phyloP scores from a whole-genome alignment of 768 basidiomycete species.

The Kwoniella sp. region DNA sequence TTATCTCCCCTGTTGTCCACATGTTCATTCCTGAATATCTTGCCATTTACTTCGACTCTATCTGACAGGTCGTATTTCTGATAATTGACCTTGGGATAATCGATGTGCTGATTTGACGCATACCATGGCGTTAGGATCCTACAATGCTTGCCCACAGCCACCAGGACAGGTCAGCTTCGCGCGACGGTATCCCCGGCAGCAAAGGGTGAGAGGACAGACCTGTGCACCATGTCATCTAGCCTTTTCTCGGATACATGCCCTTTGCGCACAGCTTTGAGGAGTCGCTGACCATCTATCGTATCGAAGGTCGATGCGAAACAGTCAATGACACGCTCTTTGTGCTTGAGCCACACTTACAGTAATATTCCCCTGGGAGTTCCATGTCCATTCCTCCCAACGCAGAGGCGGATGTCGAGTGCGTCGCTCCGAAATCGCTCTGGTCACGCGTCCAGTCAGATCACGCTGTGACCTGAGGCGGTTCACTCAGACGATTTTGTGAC shows the following conservation, averaged over 20 bases:
- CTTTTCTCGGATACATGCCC: slow-evolving; percentile 38
- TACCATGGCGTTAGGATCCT: slow-evolving; percentile 61
- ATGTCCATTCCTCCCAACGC: slow-evolving; percentile 49
- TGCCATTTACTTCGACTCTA: slow-evolving; percentile 26
- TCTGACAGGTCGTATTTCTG: slow-evolving; percentile 43
- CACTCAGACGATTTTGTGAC: neutral
- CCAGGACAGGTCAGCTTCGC: slow-evolving; percentile 6
- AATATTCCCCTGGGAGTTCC: slow-evolving; percentile 45
- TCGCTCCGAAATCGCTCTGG: slow-evolving; percentile 51
- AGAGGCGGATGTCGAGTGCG: slow-evolving; percentile 41
- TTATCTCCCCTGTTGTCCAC: slow-evolving; percentile 68
- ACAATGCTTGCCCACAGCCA: neutral
- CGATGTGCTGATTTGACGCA: slow-evolving; percentile 60
- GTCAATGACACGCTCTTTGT: too few relatives aligned
- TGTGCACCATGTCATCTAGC: slow-evolving; percentile 50
- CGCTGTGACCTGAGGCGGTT: too few relatives aligned
- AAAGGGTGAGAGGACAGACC: slow-evolving; percentile 23
- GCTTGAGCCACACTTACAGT: slow-evolving; percentile 33
- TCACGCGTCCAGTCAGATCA: neutral
- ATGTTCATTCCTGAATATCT: slow-evolving; percentile 47
- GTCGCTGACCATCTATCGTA: slow-evolving; percentile 32
- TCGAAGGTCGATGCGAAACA: too few relatives aligned
- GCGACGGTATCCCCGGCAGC: neutral
- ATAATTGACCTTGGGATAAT: slow-evolving; percentile 67
- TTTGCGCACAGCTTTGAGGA: slow-evolving; percentile 38